These are phyloP conservation scores for Plasmodium malariae DNA, from an alignment of 169 alveolate genomes.

Conservation along the genomic window DNA sequence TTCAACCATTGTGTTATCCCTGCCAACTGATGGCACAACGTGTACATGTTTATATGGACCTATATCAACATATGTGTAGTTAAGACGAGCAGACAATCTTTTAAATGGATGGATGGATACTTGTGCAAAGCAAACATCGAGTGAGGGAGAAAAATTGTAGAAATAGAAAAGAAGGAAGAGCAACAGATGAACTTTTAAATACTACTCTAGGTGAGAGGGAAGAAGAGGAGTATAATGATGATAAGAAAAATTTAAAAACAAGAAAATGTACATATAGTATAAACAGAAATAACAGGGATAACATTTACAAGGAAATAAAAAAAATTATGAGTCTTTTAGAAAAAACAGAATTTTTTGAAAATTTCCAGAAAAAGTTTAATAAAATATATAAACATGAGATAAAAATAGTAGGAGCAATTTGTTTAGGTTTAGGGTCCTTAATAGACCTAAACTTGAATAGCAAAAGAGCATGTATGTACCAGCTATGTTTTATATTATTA, in stretches of 20 bases:
- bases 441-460: conserved; percentile 18
- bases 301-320: conserved; percentile 20
- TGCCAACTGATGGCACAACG: too few relatives aligned
- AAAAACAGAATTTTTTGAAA: conserved; percentile 39
- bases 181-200: not conserved
- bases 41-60: too few relatives aligned
- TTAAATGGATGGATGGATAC: conserved; percentile 63
- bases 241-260: not conserved
- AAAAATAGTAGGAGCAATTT: conserved; percentile 11
- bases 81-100: too few relatives aligned
- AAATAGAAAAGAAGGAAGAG: not conserved
- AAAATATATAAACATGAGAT: not conserved
- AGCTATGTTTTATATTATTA: conserved; percentile 26
- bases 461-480: conserved; percentile 44
- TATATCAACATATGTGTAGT: too few relatives aligned
- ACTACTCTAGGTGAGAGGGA: not conserved
- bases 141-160: not conserved
- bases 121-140: conserved; percentile 15
- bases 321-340: conserved; percentile 23
- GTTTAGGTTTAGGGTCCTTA: conserved; percentile 65
- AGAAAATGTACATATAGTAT: not conserved
- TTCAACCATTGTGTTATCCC: too few relatives aligned
- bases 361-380: conserved; percentile 17
- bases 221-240: not conserved
- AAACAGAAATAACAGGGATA: conserved; percentile 6